Conservation (phyloP, 148 eudicot species). For the Gaultheria prostrata region DNA sequence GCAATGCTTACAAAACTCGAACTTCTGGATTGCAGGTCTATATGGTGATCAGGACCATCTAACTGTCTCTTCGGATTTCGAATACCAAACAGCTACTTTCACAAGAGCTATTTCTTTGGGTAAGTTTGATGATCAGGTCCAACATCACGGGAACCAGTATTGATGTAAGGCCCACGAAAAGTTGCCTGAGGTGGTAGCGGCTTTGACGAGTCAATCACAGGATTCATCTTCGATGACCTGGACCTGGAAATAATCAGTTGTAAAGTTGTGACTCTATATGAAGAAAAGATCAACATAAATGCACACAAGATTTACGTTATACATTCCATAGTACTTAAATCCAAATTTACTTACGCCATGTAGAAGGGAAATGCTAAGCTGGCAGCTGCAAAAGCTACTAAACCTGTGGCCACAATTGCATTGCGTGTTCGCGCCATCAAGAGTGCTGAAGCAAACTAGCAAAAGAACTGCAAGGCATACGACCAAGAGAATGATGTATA, state of each 20-base stretch:
- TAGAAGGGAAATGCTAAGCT: conserved; percentile 94
- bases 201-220: conserved; percentile 90
- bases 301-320: neutral
- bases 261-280: neutral
- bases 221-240: conserved; percentile 57
- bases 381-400: conserved; percentile 71
- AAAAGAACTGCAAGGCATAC: conserved; percentile 1
- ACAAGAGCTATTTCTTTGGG: conserved; percentile 48
- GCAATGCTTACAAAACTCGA: neutral
- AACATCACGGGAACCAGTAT: conserved; percentile 91
- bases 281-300: neutral
- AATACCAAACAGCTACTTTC: neutral
- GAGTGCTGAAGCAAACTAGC: conserved; percentile 16
- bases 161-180: conserved; percentile 90
- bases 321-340: neutral
- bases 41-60: neutral
- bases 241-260: conserved; percentile 36
- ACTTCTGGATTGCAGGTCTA: neutral
- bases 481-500: neutral
- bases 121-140: conserved; percentile 82
- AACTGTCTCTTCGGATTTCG: neutral
- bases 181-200: conserved; percentile 97
- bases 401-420: conserved; percentile 69
- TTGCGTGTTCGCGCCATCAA: conserved; percentile 71
- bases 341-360: conserved; percentile 71